Percentiles rank a stretch among this genome's conserved stretches.
phyloP scores from a whole-genome alignment of 345 rosid species.

The Eucalyptus victrix region DNA sequence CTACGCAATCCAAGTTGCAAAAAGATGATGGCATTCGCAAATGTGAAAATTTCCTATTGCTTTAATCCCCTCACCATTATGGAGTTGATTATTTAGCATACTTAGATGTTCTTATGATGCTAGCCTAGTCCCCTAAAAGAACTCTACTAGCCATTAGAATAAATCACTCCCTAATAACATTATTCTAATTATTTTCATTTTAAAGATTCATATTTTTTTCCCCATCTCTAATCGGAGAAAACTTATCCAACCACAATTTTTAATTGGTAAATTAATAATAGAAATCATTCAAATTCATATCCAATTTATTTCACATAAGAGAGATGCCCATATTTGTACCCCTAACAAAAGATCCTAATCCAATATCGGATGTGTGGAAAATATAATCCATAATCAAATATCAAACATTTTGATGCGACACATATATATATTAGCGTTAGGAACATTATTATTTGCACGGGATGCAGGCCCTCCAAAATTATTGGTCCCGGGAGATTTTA shows the following conservation, averaged over 20 bases:
- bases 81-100: not conserved
- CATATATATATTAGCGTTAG: not conserved
- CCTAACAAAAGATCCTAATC: not conserved
- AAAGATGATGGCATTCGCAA: not conserved
- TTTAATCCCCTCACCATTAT: not conserved
- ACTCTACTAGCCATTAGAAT: not conserved
- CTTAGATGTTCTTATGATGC: not conserved
- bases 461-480: not conserved
- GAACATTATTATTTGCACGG: not conserved
- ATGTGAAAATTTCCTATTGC: not conserved
- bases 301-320: not conserved
- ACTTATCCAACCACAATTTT: not conserved
- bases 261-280: not conserved
- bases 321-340: not conserved
- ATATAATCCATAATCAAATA: not conserved
- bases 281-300: not conserved
- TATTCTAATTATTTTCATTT: not conserved
- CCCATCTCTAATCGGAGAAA: not conserved
- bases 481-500: not conserved
- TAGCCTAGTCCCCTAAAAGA: not conserved
- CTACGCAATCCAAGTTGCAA: not conserved
- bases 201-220: not conserved
- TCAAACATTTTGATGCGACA: not conserved
- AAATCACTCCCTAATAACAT: not conserved
- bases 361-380: not conserved